phyloP scores from a whole-genome alignment of 164 flowering plant species.

The Brasenia schreberi region DNA sequence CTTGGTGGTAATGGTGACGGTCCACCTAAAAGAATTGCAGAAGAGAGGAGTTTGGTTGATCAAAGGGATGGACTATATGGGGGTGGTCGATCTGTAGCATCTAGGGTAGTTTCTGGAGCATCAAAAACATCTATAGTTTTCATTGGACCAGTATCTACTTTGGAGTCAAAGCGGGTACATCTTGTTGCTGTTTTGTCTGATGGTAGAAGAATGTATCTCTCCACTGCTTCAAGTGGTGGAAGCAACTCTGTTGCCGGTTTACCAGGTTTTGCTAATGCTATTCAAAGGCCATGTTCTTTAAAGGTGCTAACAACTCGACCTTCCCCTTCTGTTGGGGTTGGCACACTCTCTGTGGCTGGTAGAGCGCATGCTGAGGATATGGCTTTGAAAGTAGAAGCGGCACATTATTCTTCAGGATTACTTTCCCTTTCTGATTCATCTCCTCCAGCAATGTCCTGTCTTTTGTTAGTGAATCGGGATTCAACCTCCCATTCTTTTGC shows the following conservation, averaged over 20 bases:
- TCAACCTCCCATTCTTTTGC: slow-evolving; percentile 53
- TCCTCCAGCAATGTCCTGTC: slow-evolving; percentile 70
- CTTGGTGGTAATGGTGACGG: slow-evolving; percentile 71
- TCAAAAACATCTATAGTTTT: slow-evolving; percentile 63
- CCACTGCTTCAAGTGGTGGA: slow-evolving; percentile 67
- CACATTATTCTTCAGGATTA: slow-evolving; percentile 69
- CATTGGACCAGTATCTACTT: slow-evolving; percentile 69
- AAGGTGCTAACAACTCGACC: slow-evolving; percentile 90
- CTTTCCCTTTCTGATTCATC: slow-evolving; percentile 89
- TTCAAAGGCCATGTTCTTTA: slow-evolving; percentile 49
- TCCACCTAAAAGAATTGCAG: slow-evolving; percentile 73
- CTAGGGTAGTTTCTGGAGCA: slow-evolving; percentile 37
- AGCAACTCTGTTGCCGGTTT: slow-evolving; percentile 40
- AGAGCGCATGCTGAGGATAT: slow-evolving; percentile 73
- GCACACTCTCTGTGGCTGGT: slow-evolving; percentile 9
- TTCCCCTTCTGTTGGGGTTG: slow-evolving; percentile 46
- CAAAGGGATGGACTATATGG: slow-evolving; percentile 57
- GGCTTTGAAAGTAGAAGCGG: slow-evolving; percentile 74
- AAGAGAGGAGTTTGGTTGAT: slow-evolving; percentile 70
- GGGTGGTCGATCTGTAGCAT: slow-evolving; percentile 44
- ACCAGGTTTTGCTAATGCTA: slow-evolving; percentile 33
- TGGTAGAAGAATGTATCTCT: slow-evolving; percentile 91
- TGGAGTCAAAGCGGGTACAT: slow-evolving; percentile 89
- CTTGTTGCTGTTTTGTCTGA: slow-evolving; percentile 93
- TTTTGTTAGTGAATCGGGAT: slow-evolving; percentile 66